Base-by-base conservation (phyloP, 2,329 filamentous ascomycete genomes). In the Aspergillus latus region DNA sequence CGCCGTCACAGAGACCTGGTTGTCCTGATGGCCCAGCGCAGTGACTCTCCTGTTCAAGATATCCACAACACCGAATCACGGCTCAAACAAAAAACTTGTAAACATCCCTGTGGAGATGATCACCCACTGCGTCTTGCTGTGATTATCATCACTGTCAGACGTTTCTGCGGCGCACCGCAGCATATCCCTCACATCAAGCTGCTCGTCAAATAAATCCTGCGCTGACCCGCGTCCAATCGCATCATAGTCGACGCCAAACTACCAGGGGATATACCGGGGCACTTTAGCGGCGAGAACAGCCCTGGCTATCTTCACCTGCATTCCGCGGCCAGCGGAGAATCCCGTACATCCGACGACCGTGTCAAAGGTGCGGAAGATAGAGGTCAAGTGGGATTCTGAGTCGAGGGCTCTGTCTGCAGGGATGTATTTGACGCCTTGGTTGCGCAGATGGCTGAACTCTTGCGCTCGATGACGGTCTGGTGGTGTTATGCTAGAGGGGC, bases 221-320 rank as follows among this genome's bases (percentile, higher is more conserved):
- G 82, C 75, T 28, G 81, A 83, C 0, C 82, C 81, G 0, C 74
- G 68, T 0, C 85, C 85, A 11, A 89, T 83, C 75, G 46, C 67
- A 55, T 90, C 86, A 70, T 90, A 90, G 66, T 90, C 85, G 26
- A 89, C 82, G 0, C 88, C 88, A 67, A 86, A 90, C 68, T 90
- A 87, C 88, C 88, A 90, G 29, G 88, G 87, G 15, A 90, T 79
- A 65, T 81, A 90, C 0, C 82, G 74, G 13, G 58, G 71, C 62
- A 81, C 78, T 0, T 74, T 70, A 0, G 82, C 84, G 9, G 71
- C 68, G 0, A 89, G 70, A 0, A 80, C 82, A 0, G 86, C 85
- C 10, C 75, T 65, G 0, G 82, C 72, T 15, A 89, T 72, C 62
- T 87, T 87, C 1, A 77, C 59, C 64, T 89, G 82, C 0, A 80